Conservation (phyloP, 106 monocot species). For the Xerophyta viscosa region DNA sequence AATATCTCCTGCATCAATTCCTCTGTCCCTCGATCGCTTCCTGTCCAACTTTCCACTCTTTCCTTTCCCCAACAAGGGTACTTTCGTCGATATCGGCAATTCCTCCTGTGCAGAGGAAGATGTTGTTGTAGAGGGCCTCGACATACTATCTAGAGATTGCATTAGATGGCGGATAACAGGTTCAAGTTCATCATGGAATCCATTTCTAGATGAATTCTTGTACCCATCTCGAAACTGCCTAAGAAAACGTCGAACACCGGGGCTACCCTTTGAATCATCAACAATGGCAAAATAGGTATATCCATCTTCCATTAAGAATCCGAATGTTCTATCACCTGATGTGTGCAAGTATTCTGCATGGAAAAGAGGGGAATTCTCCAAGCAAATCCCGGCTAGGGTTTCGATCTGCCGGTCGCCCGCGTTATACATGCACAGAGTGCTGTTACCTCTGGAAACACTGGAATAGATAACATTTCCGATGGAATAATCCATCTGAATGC, state of each 20-base stretch:
- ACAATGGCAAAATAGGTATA: conserved; percentile 31
- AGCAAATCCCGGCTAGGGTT: conserved; percentile 13
- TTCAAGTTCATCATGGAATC: conserved; percentile 21
- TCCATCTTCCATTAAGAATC: conserved; percentile 19
- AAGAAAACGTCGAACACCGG: conserved; percentile 21
- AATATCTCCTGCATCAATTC: neutral
- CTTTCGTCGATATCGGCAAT: conserved; percentile 9
- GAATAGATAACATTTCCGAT: conserved; percentile 20
- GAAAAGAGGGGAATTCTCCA: conserved; percentile 15
- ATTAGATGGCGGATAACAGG: conserved; percentile 24
- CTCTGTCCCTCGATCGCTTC: conserved; percentile 20
- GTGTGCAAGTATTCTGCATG: conserved; percentile 25
- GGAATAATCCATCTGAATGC: too few relatives aligned
- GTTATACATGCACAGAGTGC: conserved; percentile 19
- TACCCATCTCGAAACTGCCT: conserved; percentile 18
- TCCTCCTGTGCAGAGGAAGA: conserved; percentile 3
- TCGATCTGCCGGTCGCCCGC: conserved; percentile 18
- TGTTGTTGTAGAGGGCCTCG: neutral
- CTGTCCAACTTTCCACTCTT: conserved; percentile 5
- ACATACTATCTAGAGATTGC: conserved; percentile 18
- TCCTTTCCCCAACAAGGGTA: conserved; percentile 21
- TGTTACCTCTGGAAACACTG: conserved; percentile 23
- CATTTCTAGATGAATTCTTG: conserved; percentile 12
- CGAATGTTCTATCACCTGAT: conserved; percentile 21
- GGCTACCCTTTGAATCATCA: conserved; percentile 18